Conservation (phyloP, 441 rosid genomes). For the Sinapis alba region DNA sequence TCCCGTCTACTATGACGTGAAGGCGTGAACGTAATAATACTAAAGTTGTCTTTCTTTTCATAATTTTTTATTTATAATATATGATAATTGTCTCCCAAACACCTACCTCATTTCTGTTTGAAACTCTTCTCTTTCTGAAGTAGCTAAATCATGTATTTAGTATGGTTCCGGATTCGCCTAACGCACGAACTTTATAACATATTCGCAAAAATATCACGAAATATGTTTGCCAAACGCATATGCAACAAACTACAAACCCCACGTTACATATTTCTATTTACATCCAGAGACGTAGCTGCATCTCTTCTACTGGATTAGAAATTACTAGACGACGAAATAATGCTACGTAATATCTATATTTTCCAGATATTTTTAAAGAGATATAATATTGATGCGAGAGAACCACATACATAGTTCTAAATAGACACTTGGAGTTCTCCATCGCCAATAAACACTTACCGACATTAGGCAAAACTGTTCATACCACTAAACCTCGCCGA, state of each 20-base stretch:
- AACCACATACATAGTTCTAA: constrained; percentile 12
- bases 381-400: not conserved
- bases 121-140: not conserved
- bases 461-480: constrained; percentile 33
- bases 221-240: constrained; percentile 4
- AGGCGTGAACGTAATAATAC: not conserved
- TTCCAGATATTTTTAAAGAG: not conserved
- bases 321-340: not conserved
- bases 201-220: constrained; percentile 8
- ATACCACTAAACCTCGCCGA: constrained; percentile 10
- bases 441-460: constrained; percentile 26
- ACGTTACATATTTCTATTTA: constrained; percentile 8
- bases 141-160: not conserved
- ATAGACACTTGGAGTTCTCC: not conserved
- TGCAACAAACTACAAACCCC: constrained; percentile 18
- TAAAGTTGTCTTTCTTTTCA: not conserved
- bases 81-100: not conserved
- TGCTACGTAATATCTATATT: not conserved
- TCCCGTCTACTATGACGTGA: not conserved
- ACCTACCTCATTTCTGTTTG: not conserved
- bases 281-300: not conserved
- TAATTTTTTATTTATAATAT: too few species aligned
- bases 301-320: not conserved
- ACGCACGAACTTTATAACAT: not conserved
- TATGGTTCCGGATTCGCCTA: not conserved